Evolutionary conservation across 345 rosid species (phyloP).

Genomic region (Eucalyptus erythrocorys): DNA sequence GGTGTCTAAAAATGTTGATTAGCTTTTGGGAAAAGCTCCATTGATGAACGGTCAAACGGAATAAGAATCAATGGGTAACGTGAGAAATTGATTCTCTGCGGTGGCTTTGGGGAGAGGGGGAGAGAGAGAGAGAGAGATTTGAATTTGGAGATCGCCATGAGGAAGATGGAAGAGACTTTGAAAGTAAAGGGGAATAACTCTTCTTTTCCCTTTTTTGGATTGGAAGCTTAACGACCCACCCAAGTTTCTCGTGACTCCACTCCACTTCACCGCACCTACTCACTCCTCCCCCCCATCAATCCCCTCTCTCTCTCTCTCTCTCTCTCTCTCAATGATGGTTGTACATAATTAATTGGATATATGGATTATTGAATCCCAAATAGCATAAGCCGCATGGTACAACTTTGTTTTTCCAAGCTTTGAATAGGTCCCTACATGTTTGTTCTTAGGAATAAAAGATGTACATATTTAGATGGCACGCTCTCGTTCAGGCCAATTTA

Average conservation of each 20-base stretch:
- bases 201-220: not conserved
- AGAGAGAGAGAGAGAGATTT: not conserved
- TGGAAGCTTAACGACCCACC: not conserved
- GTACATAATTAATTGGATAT: not conserved
- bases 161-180: not conserved
- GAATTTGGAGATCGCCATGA: not conserved
- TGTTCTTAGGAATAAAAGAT: not conserved
- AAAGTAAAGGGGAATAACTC: not conserved
- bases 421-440: not conserved
- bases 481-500: not conserved
- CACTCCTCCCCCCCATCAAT: not conserved
- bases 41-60: not conserved
- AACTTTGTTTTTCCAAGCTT: not conserved
- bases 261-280: not conserved
- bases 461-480: not conserved
- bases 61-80: not conserved
- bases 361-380: not conserved
- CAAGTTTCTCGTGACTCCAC: constrained; percentile 25
- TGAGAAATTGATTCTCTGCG: not conserved
- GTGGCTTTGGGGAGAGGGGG: not conserved
- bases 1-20: not conserved
- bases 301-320: not conserved
- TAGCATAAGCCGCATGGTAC: not conserved
- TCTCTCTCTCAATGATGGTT: not conserved
- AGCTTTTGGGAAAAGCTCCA: not conserved